Evolutionary conservation across 164 flowering plant genomes (phyloP).

Genomic region (Piper betle): DNA sequence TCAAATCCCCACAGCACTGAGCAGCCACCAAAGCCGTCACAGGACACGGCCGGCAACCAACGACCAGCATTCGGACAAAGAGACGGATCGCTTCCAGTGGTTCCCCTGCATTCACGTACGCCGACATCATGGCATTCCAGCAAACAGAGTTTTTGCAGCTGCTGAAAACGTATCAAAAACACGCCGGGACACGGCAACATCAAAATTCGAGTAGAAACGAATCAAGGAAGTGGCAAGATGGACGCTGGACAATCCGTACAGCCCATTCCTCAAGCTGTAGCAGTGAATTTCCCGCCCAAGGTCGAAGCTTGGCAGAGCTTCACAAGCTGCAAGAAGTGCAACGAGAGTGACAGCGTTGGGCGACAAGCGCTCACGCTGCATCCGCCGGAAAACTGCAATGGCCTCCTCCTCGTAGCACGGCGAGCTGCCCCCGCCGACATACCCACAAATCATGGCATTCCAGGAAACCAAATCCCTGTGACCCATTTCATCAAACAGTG

Average conservation of each 20-base stretch:
- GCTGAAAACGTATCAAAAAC: conserved; percentile 27
- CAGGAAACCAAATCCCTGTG: conserved; percentile 28
- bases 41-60: conserved; percentile 16
- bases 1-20: conserved; percentile 29
- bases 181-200: conserved; percentile 13
- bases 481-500: conserved; percentile 30
- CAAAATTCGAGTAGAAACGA: conserved; percentile 33
- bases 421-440: conserved; percentile 9
- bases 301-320: conserved; percentile 15
- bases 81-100: conserved; percentile 17
- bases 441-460: conserved; percentile 42
- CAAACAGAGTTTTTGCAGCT: conserved; percentile 22
- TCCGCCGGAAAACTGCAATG: conserved; percentile 15
- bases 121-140: conserved; percentile 47
- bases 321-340: conserved; percentile 27
- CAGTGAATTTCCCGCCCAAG: conserved; percentile 29
- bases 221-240: conserved; percentile 44
- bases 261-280: conserved; percentile 39
- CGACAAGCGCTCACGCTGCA: conserved; percentile 20
- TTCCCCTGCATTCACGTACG: conserved; percentile 25
- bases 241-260: conserved; percentile 14
- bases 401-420: conserved; percentile 18
- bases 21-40: conserved; percentile 29
- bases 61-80: conserved; percentile 23
- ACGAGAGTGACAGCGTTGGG: conserved; percentile 37